A percentile compares a stretch with the other conserved stretches of the same genome.
Conservation (phyloP, 129 eudicot genomes). For the Solidago caesia region DNA sequence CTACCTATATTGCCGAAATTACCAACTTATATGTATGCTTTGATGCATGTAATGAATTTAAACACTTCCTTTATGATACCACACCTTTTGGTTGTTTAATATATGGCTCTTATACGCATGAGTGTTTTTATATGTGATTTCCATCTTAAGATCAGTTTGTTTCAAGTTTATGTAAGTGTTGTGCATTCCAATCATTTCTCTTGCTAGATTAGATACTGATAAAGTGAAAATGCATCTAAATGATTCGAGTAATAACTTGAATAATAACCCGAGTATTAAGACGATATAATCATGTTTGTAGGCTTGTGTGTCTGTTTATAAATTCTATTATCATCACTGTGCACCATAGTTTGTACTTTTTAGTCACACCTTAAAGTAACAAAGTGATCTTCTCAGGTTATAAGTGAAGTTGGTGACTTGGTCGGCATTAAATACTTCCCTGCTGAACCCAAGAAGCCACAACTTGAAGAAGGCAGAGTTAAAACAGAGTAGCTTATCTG, state of each 20-base stretch:
- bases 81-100: no score
- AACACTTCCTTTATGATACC: no score
- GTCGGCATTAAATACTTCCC: conserved; percentile 96
- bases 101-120: no score
- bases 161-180: neutral
- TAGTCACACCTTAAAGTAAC: conserved; percentile 4
- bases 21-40: no score
- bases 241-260: no score
- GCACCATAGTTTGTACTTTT: no score
- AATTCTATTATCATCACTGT: no score
- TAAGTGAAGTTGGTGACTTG: conserved; percentile 85
- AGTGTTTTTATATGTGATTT: neutral
- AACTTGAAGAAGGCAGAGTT: conserved; percentile 59
- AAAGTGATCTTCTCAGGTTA: conserved; percentile 53
- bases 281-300: no score
- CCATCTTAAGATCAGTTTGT: neutral
- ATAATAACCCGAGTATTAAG: no score
- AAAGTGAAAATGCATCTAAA: neutral
- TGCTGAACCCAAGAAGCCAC: conserved; percentile 81
- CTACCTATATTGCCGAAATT: neutral
- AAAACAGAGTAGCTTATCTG: conserved; percentile 46
- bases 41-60: no score
- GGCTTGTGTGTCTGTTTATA: no score
- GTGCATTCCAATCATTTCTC: no score
- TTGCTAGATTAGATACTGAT: neutral